Base-by-base conservation (phyloP, 805 yeast species). In the Yarrowia phangngaensis region DNA sequence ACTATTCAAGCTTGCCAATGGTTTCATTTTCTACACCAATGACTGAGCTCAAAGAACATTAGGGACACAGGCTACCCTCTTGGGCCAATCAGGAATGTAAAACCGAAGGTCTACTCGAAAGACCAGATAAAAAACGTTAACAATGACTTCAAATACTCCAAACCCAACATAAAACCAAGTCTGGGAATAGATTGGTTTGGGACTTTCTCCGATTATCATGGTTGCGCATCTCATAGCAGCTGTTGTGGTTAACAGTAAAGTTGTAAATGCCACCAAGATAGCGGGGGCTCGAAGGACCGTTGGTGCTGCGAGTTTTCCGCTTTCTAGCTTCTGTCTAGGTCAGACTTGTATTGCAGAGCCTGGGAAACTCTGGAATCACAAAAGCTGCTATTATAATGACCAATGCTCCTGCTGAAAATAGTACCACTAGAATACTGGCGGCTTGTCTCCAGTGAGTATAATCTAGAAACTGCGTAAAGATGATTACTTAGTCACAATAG, bases 21-120 rank as follows among this genome's bases (percentile, higher is more conserved):
- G n/a, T n/a, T n/a, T n/a, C n/a, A n/a, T n/a, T n/a, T n/a, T n/a
- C n/a, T n/a, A n/a, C n/a, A n/a, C n/a, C n/a, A n/a, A n/a, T n/a
- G n/a, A n/a, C n/a, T n/a, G n/a, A n/a, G n/a, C n/a, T n/a, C n/a
- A n/a, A n/a, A n/a, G n/a, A n/a, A n/a, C n/a, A n/a, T n/a, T n/a
- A n/a, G n/a, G n/a, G n/a, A n/a, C n/a, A n/a, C n/a, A n/a, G n/a
- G n/a, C n/a, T n/a, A n/a, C n/a, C n/a, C n/a, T n/a, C n/a, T n/a
- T n/a, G n/a, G 77, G 65, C 34, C 62, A 64, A 62, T 82, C 89
- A 11, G 92, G 90, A 63, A 84, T 79, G 71, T 84, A 84, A 66
- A 84, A 84, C 62, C 92, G 72, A 59, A 84, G 69, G 63, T 84
- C 92, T 38, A 81, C 77, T 62, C 94, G 74, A 16, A 79, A 78